Evolutionary conservation across 257 asterid species (phyloP), one percentile per base, ranked within the genome.

Genomic region (Lavandula angustifolia): DNA sequence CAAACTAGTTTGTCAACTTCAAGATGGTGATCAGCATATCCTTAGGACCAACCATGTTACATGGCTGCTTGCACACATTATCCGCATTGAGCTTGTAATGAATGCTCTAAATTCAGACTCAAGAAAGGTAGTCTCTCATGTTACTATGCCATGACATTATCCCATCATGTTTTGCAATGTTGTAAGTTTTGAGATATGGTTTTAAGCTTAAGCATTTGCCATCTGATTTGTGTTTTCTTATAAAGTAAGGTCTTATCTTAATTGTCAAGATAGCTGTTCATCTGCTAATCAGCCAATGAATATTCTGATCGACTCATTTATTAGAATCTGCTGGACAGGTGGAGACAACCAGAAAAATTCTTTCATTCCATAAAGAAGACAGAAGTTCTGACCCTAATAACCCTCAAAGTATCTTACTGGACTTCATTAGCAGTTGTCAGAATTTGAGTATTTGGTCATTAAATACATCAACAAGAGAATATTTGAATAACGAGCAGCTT

Each of bases 381-480:
- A 75, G 84, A 74, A 86, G 83, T 75, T 74, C 92, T 55, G 99
- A 92, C 72, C 96, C 95, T 46, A 90, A 84, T 68, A 89, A 80
- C 75, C 88, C 99, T 40, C 96, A 87, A 79, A 82, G 92, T 72
- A 85, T 92, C 77, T 84, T 92, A 75, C 86, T 92, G 65, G 99
- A 92, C 76, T 92, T 89, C 85, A 82, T 92, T 58, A 92, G 96
- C 87, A 92, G 99, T 78, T 92, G 99, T 69, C 99, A 87, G 83
- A 92, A 89, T 79, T 84, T 92, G 80, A 88, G 99, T 53, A 89
- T 92, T 75, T 92, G 96, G 96, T 76, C 99, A 33, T 41, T 92
- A 51, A 87, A 90, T 80, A 76, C 92, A 63, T 76, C 97, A 44
- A 86, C 99, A 42, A 86, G 99, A 77, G 99, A 92, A 69, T 89